Evolutionary conservation across 331 rosid genomes (phyloP), one percentile per base, ranked within the genome.

Genomic region (Telfairia occidentalis): DNA sequence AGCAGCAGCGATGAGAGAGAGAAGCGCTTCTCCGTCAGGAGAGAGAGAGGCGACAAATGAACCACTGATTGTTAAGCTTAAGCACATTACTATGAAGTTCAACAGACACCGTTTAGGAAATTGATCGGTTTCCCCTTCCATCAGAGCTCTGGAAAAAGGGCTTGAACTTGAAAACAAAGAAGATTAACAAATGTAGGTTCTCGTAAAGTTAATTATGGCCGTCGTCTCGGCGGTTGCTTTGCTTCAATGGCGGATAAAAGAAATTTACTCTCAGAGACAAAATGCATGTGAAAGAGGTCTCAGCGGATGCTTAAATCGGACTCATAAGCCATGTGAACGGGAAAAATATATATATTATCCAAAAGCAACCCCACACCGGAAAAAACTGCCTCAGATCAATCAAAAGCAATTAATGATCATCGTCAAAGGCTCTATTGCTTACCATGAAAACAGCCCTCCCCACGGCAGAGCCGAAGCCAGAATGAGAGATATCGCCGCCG

Each of bases 11-110:
- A 89, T 29, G 23, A 92, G 92, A 71, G 96, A 83, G 78, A 92
- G 96, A 70, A 92, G 91, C 37, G 92, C 92, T 71, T 87, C 77
- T 42, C 98, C 98, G 75, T 92, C 98, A 19, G 97, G 73, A 64
- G 98, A 92, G 55, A 92, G 81, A 73, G 86, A 87, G 18, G 81
- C 53, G 5, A 88, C 87, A 71, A 38, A 61, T 30, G 42, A 73
- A 66, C 79, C 82, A 19, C 66, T 73, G 73, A 86, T 32, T 75
- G 82, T 71, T 9, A 87, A 48, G 66, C 43, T 71, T 7, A 87
- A 53, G 43, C 54, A 75, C 21, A 85, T 38, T 5, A 80, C 58
- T 23, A 78, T 45, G 40, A 82, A 66, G 40, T 6, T 53, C 64
- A 83, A 71, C 32, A 82, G 32, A 63, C 84, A 54, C 66, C 77